phyloP scores from a whole-genome alignment of 768 basidiomycete genomes.

The Russula olivacea region DNA sequence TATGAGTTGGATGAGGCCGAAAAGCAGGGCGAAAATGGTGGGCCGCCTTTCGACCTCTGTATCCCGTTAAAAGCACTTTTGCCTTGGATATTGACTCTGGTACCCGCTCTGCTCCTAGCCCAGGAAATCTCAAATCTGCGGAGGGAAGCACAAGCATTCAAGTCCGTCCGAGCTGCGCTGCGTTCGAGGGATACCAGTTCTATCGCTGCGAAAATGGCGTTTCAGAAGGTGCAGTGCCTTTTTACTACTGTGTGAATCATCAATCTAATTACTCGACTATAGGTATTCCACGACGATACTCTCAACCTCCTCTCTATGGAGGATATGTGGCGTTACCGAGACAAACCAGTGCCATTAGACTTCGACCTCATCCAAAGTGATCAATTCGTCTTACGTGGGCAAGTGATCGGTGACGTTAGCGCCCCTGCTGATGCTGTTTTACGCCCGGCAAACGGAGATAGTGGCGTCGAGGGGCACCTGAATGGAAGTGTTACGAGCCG shows the following conservation, averaged over 20 bases:
- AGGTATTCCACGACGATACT: slow-evolving; percentile 90
- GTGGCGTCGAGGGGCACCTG: slow-evolving; percentile 1
- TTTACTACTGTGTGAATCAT: neutral
- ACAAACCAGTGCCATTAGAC: slow-evolving; percentile 80
- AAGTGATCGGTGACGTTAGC: slow-evolving; percentile 14
- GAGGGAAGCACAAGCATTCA: slow-evolving; percentile 85
- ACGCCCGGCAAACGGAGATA: slow-evolving; percentile 23
- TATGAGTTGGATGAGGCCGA: slow-evolving; percentile 88
- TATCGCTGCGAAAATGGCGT: slow-evolving; percentile 62
- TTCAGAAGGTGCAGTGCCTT: slow-evolving; percentile 64
- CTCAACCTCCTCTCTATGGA: slow-evolving; percentile 84
- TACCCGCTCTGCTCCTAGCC: slow-evolving; percentile 40
- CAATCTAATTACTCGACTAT: neutral
- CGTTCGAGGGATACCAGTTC: slow-evolving; percentile 36
- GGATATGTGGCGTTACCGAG: slow-evolving; percentile 94
- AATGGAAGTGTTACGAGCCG: slow-evolving; percentile 25
- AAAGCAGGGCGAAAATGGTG: slow-evolving; percentile 90
- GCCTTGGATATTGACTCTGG: neutral
- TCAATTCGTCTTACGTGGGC: slow-evolving; percentile 44
- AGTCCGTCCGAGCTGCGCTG: slow-evolving; percentile 67
- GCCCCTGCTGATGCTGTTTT: slow-evolving; percentile 28
- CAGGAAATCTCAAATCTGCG: slow-evolving; percentile 87
- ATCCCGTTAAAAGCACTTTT: neutral
- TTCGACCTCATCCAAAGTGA: slow-evolving; percentile 69
- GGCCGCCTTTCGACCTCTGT: slow-evolving; percentile 15